A percentile compares a stretch with the other conserved stretches of the same genome.
Evolutionary conservation across 768 basidiomycete genomes (phyloP).

Genomic region (Leccinellum albellum): DNA sequence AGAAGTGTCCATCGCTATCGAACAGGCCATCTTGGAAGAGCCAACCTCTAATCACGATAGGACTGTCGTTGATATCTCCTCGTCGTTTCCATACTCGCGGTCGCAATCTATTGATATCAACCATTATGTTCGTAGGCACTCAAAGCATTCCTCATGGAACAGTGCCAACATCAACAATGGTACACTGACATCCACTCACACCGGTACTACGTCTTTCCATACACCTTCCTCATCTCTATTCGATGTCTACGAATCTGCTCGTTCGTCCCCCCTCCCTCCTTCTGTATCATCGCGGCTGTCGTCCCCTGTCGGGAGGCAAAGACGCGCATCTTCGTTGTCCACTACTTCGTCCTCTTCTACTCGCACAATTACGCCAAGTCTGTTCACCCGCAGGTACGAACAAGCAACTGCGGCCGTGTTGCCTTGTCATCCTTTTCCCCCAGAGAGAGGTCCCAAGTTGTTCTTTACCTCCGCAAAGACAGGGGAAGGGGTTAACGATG

Average conservation of each 20-base stretch:
- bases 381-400: constrained; percentile 39
- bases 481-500: constrained; percentile 63
- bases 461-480: constrained; percentile 81
- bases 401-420: constrained; percentile 13
- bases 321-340: constrained; percentile 38
- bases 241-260: constrained; percentile 57
- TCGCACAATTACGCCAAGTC: constrained; percentile 57
- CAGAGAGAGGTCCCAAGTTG: constrained; percentile 55
- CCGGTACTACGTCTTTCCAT: constrained; percentile 63
- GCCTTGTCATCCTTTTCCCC: constrained; percentile 19
- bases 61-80: constrained; percentile 16
- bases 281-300: constrained; percentile 28
- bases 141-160: constrained; percentile 45
- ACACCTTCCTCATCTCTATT: constrained; percentile 78
- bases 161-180: constrained; percentile 41
- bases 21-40: constrained; percentile 16
- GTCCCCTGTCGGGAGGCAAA: constrained; percentile 25
- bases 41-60: not conserved
- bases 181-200: constrained; percentile 56
- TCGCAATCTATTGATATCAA: constrained; percentile 24
- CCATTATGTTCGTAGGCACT: constrained; percentile 27
- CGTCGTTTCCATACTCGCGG: constrained; percentile 21
- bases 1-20: constrained; percentile 12
- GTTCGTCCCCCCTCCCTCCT: constrained; percentile 51
- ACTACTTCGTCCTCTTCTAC: constrained; percentile 35